Conservation (phyloP, 768 basidiomycete species). For the Mycena crocata region DNA sequence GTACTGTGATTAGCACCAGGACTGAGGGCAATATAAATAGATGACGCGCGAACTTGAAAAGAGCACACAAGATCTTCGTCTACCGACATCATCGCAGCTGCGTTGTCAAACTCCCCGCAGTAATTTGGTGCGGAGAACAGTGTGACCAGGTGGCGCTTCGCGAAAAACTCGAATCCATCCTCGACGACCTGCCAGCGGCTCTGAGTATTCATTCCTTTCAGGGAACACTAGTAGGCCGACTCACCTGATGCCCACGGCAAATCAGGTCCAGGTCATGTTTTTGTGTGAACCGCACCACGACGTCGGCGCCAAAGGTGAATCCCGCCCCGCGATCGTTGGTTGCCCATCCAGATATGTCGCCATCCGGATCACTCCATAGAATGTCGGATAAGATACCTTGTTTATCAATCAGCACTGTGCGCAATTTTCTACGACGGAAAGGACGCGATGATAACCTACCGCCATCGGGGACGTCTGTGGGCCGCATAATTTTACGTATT, state of each 20-base stretch:
- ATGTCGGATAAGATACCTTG: slow-evolving; percentile 93
- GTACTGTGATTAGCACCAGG: neutral
- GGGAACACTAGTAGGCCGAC: slow-evolving; percentile 75
- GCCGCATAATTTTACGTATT: slow-evolving; percentile 98
- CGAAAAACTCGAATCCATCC: slow-evolving; percentile 89
- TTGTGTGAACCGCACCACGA: slow-evolving; percentile 96
- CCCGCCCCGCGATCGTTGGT: slow-evolving; percentile 99
- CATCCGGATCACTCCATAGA: slow-evolving; percentile 97
- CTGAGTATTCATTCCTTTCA: neutral
- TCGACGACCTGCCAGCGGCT: slow-evolving; percentile 79
- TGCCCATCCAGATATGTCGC: slow-evolving; percentile 98
- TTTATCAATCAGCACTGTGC: neutral
- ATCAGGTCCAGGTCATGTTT: slow-evolving; percentile 99
- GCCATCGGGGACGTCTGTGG: slow-evolving; percentile 98
- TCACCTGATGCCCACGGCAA: slow-evolving; percentile 96
- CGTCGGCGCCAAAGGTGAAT: slow-evolving; percentile 98
- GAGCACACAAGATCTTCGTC: slow-evolving; percentile 16
- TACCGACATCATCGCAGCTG: slow-evolving; percentile 52
- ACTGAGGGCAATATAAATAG: neutral
- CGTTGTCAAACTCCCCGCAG: slow-evolving; percentile 85
- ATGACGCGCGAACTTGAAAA: neutral
- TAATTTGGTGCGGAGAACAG: slow-evolving; percentile 85
- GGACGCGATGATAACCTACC: slow-evolving; percentile 58
- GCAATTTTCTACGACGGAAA: neutral
- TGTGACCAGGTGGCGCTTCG: slow-evolving; percentile 84